Conservation (phyloP, 805 yeast genomes). For the Middelhovenomyces tepae region DNA sequence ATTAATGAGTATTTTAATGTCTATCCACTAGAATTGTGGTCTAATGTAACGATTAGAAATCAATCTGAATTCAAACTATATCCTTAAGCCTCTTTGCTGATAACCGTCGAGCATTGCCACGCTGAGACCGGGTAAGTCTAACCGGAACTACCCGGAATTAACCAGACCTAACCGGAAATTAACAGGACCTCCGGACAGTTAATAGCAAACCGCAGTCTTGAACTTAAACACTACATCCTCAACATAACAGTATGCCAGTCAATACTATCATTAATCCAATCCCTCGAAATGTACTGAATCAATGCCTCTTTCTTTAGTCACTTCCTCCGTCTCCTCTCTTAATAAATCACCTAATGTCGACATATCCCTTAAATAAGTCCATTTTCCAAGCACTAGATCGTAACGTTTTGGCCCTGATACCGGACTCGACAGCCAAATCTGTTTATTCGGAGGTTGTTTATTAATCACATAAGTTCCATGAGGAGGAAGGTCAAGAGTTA, state of each 20-base stretch:
- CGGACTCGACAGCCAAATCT: conserved; percentile 93
- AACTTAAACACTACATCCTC: too few relatives aligned
- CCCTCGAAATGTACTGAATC: conserved; percentile 4
- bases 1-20: too few relatives aligned
- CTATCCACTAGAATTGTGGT: conserved; percentile 9
- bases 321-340: conserved; percentile 39
- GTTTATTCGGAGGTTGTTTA: conserved; percentile 96
- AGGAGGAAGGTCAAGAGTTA: conserved; percentile 61
- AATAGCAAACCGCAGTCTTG: too few relatives aligned
- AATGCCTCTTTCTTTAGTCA: conserved; percentile 21
- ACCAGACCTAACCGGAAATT: too few relatives aligned
- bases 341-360: conserved; percentile 41
- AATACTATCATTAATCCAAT: background rate
- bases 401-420: conserved; percentile 82
- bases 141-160: too few relatives aligned
- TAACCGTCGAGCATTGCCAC: too few relatives aligned
- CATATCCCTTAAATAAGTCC: conserved; percentile 74
- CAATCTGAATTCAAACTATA: too few relatives aligned
- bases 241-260: too few relatives aligned
- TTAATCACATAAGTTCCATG: conserved; percentile 85
- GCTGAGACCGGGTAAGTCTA: too few relatives aligned
- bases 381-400: conserved; percentile 62
- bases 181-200: too few relatives aligned
- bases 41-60: too few relatives aligned
- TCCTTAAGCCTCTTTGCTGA: too few relatives aligned